A percentile compares a stretch with the other conserved stretches of the same genome.
Conservation (phyloP, 176 grass and related monocot species). For the Carex cristatella region DNA sequence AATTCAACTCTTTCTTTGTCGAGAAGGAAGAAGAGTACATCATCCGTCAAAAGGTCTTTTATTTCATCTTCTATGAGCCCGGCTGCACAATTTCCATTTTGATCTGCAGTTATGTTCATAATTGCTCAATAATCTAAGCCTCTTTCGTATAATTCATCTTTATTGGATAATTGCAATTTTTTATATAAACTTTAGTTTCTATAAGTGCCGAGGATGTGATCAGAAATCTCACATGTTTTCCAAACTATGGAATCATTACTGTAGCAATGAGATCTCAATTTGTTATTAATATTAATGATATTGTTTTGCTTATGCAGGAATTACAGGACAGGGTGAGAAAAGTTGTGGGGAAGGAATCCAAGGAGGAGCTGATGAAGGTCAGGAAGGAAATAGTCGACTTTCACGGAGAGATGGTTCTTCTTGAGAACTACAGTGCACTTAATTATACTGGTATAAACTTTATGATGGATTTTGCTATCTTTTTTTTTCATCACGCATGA, state of each 20-base stretch:
- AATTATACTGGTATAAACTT: slow-evolving; percentile 72
- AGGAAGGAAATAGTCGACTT: slow-evolving; percentile 95
- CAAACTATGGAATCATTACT: not conserved
- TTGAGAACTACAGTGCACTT: slow-evolving; percentile 96
- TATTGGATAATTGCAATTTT: not conserved
- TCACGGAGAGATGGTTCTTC: slow-evolving; percentile 97
- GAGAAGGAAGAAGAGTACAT: slow-evolving; percentile 98
- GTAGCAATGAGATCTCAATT: not conserved
- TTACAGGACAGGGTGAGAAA: slow-evolving; percentile 59
- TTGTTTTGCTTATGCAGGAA: slow-evolving; percentile 43
- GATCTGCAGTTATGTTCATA: not conserved
- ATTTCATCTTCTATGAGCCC: not conserved
- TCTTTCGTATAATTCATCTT: not conserved
- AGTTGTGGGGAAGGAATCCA: slow-evolving; percentile 51
- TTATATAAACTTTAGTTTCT: not conserved
- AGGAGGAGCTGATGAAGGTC: slow-evolving; percentile 73
- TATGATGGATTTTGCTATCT: not conserved
- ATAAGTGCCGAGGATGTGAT: not conserved
- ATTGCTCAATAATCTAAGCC: not conserved
- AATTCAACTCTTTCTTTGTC: slow-evolving; percentile 86
- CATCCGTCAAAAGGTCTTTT: slow-evolving; percentile 82
- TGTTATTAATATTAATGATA: not conserved
- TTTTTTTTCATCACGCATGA: not conserved
- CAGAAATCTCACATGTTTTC: not conserved
- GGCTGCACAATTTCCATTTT: not conserved